Evolutionary conservation across 768 basidiomycete genomes (phyloP), one percentile per base, ranked within the genome.

Genomic region (Amylocystis lapponica): DNA sequence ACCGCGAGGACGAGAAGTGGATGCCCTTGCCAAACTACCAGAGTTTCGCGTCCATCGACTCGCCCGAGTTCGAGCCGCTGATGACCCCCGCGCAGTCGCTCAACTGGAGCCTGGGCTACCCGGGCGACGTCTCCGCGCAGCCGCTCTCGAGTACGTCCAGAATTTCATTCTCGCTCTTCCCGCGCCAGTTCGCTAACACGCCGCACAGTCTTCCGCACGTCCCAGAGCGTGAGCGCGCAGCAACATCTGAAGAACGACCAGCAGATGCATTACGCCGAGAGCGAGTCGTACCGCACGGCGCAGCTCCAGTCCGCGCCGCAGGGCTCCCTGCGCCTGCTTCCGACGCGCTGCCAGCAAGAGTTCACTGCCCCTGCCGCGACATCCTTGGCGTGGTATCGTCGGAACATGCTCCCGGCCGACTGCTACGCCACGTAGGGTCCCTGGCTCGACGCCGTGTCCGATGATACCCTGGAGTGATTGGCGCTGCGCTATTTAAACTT

Each of bases 21-120:
- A 34, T 25, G 25, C 41, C 9, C 17, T 6, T 3, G n/a, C 19
- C 5, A 21, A n/a, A 37, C 17, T 21, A 37, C 4, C 36, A 37
- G 36, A n/a, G 23, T 19, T 21, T 32, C 23, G 12, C 23, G 14
- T 45, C n/a, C n/a, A n/a, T n/a, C n/a, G n/a, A 45, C 27, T 39
- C n/a, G n/a, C n/a, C 43, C 12, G 44, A 40, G 19, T 56, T 56
- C 46, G 36, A 48, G 40, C 41, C 49, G 9, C 42, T 53, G 39
- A 49, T 53, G 47, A 56, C 55, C 8, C 55, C 55, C 26, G 55
- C 55, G 39, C 51, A 56, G 39, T 45, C 45, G 5, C 45, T 56
- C 21, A 35, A 36, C 12, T 54, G 53, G 53, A 41, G 39, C 25
- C 5, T 43, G 33, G 46, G 49, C 31, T 47, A 42, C 22, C 22